Conservation (phyloP, 768 basidiomycete genomes). For the Pluteus cervinus region DNA sequence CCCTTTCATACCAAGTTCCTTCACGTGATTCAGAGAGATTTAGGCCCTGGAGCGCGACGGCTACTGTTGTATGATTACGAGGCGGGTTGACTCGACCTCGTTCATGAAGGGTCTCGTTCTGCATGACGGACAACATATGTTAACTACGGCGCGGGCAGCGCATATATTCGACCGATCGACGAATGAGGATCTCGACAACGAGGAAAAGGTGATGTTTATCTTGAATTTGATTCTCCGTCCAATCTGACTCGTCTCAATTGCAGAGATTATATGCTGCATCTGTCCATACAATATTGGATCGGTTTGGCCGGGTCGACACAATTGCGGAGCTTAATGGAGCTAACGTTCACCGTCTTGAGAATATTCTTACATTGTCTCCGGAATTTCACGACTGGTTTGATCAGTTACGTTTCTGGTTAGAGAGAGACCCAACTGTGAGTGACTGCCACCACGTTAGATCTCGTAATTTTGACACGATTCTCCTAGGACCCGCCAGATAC, state of each 20-base stretch:
- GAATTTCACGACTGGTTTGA: conserved; percentile 5
- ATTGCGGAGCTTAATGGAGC: conserved; percentile 4
- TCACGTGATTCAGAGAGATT: too few species aligned
- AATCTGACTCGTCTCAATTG: too few species aligned
- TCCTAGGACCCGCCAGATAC: conserved; percentile 5
- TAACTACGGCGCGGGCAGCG: too few species aligned
- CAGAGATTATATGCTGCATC: conserved; percentile 8
- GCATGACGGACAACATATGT: too few species aligned
- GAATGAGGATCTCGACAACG: too few species aligned
- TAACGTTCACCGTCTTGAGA: conserved; percentile 7
- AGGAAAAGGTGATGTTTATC: too few species aligned
- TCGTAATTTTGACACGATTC: conserved; percentile 4
- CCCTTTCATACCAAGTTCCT: too few species aligned
- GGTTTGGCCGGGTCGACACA: conserved; percentile 7
- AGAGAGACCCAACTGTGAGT: conserved; percentile 2
- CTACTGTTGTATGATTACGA: conserved; percentile 7
- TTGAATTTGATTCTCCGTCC: too few species aligned
- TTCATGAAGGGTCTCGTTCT: background rate
- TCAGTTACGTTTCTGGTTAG: conserved; percentile 6
- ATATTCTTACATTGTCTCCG: conserved; percentile 7
- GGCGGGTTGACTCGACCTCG: conserved; percentile 5
- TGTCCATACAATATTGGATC: conserved; percentile 6
- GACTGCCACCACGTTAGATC: too few species aligned
- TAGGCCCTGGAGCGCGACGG: conserved; percentile 10
- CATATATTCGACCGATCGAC: too few species aligned